phyloP scores from a whole-genome alignment of 2,329 filamentous ascomycete genomes.

The Alternaria angustiovoidea region DNA sequence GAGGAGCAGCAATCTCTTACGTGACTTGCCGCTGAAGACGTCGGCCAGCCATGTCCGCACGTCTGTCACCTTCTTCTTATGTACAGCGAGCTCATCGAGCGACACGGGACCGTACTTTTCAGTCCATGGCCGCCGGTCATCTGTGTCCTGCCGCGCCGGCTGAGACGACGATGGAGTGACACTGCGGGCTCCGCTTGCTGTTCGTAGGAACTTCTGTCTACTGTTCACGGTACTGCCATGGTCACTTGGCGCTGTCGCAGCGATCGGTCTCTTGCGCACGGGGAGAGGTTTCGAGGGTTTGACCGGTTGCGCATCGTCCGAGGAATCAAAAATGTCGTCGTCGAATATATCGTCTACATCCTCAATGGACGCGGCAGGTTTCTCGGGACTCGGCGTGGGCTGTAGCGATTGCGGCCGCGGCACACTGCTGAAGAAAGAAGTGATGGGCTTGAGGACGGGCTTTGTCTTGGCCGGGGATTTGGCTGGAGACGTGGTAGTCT shows the following conservation, averaged over 20 bases:
- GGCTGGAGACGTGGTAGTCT: constrained; percentile 38
- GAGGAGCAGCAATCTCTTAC: constrained; percentile 78
- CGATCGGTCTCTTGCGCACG: constrained; percentile 41
- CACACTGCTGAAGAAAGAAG: constrained; percentile 59
- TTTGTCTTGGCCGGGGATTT: constrained; percentile 49
- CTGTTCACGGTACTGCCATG: constrained; percentile 31
- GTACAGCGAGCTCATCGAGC: constrained; percentile 86
- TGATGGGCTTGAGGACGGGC: constrained; percentile 54
- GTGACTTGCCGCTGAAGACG: constrained; percentile 68
- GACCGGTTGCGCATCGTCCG: constrained; percentile 36
- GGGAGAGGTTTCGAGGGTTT: constrained; percentile 36
- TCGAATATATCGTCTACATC: constrained; percentile 48
- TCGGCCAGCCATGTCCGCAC: constrained; percentile 83
- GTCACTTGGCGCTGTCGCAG: constrained; percentile 21
- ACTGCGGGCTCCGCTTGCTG: constrained; percentile 43
- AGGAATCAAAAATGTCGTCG: constrained; percentile 52
- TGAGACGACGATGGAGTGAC: constrained; percentile 39
- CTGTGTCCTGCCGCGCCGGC: constrained; percentile 33
- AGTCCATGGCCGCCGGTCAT: constrained; percentile 81
- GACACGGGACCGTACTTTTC: constrained; percentile 80
- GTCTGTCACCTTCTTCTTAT: constrained; percentile 92
- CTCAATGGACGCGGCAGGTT: constrained; percentile 35
- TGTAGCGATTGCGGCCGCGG: constrained; percentile 53
- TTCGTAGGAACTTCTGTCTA: constrained; percentile 57
- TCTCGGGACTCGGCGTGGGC: constrained; percentile 52